Percentiles rank a stretch among this genome's conserved stretches.
Evolutionary conservation across 2,329 filamentous ascomycete species (phyloP).

Genomic region (Penicillium sp.): DNA sequence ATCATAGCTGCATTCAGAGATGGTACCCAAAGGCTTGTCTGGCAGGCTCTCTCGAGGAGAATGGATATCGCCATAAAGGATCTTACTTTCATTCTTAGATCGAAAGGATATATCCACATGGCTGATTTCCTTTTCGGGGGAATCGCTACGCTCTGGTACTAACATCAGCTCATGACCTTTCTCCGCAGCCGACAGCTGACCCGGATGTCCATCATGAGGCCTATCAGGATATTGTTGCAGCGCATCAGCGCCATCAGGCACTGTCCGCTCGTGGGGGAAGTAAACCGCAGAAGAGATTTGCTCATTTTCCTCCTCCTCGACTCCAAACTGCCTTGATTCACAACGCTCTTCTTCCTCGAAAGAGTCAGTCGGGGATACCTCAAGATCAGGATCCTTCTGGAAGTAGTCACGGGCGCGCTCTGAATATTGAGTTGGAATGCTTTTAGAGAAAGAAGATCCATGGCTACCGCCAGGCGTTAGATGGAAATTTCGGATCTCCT

Average conservation of each 20-base stretch:
- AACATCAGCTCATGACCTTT: slow-evolving; percentile 28
- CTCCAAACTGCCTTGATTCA: slow-evolving; percentile 40
- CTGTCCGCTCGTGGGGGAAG: slow-evolving; percentile 58
- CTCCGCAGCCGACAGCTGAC: slow-evolving; percentile 27
- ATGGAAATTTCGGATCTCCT: slow-evolving; percentile 57
- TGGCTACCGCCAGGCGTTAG: slow-evolving; percentile 48
- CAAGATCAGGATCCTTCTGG: slow-evolving; percentile 18
- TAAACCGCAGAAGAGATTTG: slow-evolving; percentile 65
- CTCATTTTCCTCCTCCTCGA: slow-evolving; percentile 61
- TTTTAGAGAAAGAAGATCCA: slow-evolving; percentile 46
- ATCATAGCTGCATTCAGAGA: slow-evolving; percentile 38
- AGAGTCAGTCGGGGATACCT: slow-evolving; percentile 23
- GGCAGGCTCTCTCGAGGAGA: slow-evolving; percentile 39
- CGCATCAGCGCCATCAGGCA: slow-evolving; percentile 30
- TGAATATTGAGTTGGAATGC: slow-evolving; percentile 39
- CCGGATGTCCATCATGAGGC: slow-evolving; percentile 21
- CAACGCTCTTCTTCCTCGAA: slow-evolving; percentile 23
- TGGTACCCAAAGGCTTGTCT: slow-evolving; percentile 36
- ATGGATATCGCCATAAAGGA: slow-evolving; percentile 58
- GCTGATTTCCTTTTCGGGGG: slow-evolving; percentile 36
- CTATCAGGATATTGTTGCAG: slow-evolving; percentile 22
- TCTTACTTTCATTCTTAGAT: slow-evolving; percentile 59
- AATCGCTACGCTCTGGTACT: slow-evolving; percentile 26
- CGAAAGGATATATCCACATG: slow-evolving; percentile 63
- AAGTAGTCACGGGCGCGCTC: slow-evolving; percentile 34